These are phyloP conservation scores for Phytophthora tentaculata DNA, from an alignment of 352 stramenopile species.

Conservation along the genomic window DNA sequence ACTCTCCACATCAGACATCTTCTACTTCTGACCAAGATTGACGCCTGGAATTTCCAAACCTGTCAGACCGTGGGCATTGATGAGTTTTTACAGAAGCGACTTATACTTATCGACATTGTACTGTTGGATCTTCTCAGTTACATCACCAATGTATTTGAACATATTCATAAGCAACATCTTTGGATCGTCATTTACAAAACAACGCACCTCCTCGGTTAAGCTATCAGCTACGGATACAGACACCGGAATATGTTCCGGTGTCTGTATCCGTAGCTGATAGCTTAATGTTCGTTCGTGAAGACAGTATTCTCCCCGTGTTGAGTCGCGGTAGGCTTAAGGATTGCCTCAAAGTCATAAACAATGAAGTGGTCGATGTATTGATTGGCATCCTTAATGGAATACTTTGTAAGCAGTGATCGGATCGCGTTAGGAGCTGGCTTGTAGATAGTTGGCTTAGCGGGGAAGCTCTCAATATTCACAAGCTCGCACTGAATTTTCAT, in stretches of 20 bases:
- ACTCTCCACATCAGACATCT: not conserved
- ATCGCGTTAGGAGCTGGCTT: not conserved
- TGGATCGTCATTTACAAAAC: not conserved
- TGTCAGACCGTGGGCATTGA: not conserved
- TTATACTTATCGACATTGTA: slow-evolving; percentile 2
- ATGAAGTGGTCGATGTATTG: not conserved
- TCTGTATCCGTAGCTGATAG: too few relatives aligned
- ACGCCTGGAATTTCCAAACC: not conserved
- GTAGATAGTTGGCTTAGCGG: not conserved
- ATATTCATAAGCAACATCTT: not conserved
- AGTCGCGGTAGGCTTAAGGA: not conserved
- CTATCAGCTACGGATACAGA: not conserved
- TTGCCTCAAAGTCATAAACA: not conserved
- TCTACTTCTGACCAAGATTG: not conserved
- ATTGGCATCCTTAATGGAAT: not conserved
- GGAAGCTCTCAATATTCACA: not conserved
- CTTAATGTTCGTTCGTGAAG: not conserved
- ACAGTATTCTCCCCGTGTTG: not conserved
- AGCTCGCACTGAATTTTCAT: not conserved
- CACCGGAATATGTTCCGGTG: not conserved
- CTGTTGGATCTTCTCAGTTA: not conserved
- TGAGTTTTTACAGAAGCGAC: not conserved
- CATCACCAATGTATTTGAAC: slow-evolving; percentile 1
- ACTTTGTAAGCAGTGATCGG: not conserved
- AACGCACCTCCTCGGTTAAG: not conserved